Evolutionary conservation across 2,329 filamentous ascomycete genomes (phyloP), one percentile per base, ranked within the genome.

Genomic region (Scolecobasidium constrictum): DNA sequence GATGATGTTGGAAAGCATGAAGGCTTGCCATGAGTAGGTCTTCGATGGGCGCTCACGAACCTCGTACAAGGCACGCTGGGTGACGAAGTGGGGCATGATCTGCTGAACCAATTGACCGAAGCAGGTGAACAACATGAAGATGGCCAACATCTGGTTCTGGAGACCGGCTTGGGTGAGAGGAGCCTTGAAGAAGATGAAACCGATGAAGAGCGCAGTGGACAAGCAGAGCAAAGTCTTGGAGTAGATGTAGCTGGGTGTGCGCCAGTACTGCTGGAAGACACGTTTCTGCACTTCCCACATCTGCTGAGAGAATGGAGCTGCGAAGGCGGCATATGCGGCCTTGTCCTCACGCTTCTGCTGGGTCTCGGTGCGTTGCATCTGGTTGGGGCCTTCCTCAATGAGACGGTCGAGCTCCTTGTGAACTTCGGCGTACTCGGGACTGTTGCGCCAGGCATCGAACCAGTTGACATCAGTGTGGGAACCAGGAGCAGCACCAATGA

Each of bases 201-300:
- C 86, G 53, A 92, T 84, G 59, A 90, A 93, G 11, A 93, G 71
- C 47, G 19, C 46, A 13, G 72, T 71, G 13, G 78, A 62, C 18
- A 73, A 64, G 56, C 80, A 86, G 15, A 93, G 77, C 2, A 72
- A 66, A 1, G 71, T 58, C 69, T 94, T 94, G 53, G 83, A 81
- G 67, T 90, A 93, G 60, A 94, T 88, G 67, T 94, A 94, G 4
- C 79, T 74, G 0, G 87, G 87, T 1, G 81, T 88, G 47, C 87
- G 83, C 86, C 87, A 94, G 72, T 92, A 93, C 60, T 94, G 86
- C 56, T 88, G 76, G 68, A 92, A 92, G 19, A 92, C 82, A 54
- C 87, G 85, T 50, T 73, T 59, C 15, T 77, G 72, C 44, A 86
- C 83, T 55, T 80, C 71, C 44, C 63, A 65, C 34, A 90, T 65